Percentiles rank a stretch among this genome's conserved stretches.
These are phyloP conservation scores for Dacryopinax primogenitus DNA, from an alignment of 768 basidiomycete species.

Conservation along the genomic window DNA sequence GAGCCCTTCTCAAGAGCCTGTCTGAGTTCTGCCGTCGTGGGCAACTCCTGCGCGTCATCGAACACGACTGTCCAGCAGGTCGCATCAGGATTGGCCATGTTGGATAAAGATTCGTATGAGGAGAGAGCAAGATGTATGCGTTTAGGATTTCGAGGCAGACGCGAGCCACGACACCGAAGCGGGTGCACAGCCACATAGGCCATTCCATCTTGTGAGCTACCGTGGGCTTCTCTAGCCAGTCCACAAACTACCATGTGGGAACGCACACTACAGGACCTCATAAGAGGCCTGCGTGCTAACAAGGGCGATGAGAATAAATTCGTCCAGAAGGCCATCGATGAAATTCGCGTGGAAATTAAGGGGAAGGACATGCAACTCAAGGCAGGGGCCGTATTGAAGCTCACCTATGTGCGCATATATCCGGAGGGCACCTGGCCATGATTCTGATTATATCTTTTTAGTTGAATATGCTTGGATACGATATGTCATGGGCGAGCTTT, in stretches of 20 bases:
- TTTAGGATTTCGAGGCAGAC: background rate
- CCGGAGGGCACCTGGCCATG: background rate
- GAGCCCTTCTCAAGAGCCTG: constrained; percentile 83
- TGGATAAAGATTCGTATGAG: background rate
- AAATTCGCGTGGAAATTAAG: constrained; percentile 83
- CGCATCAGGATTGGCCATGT: constrained; percentile 16
- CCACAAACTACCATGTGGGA: constrained; percentile 65
- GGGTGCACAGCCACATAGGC: background rate
- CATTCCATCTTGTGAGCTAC: background rate
- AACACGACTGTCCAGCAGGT: constrained; percentile 67
- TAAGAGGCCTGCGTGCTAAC: constrained; percentile 88
- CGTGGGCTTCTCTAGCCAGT: background rate
- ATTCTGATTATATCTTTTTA: constrained; percentile 25
- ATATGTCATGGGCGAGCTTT: constrained; percentile 92
- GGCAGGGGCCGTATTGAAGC: constrained; percentile 85
- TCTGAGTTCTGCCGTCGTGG: constrained; percentile 70
- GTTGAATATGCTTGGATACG: constrained; percentile 96
- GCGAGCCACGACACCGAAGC: constrained; percentile 6
- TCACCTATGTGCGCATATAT: constrained; percentile 71
- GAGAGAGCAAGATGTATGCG: constrained; percentile 7
- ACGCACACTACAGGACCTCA: constrained; percentile 86
- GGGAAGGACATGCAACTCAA: constrained; percentile 95
- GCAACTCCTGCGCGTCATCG: constrained; percentile 55
- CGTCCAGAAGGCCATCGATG: constrained; percentile 83
- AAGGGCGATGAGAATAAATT: constrained; percentile 88